phyloP scores from a whole-genome alignment of 2,329 filamentous ascomycete species.

The Reticulascus tulasneorum region DNA sequence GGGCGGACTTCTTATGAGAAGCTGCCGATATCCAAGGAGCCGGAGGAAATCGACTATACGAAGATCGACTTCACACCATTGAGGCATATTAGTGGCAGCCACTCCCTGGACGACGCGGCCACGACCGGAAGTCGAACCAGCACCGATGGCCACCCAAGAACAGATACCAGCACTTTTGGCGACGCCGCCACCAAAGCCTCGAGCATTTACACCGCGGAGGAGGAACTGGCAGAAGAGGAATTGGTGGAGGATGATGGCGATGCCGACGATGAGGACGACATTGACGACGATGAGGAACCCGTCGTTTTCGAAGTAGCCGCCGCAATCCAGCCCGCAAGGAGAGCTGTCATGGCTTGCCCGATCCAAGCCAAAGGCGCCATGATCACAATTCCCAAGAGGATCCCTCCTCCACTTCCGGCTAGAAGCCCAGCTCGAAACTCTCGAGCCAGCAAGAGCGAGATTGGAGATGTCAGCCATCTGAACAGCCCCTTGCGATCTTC shows the following conservation, averaged over 20 bases:
- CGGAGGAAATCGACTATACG: slow-evolving; percentile 57
- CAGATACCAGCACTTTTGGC: slow-evolving; percentile 19
- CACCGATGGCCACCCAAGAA: slow-evolving; percentile 12
- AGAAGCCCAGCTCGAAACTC: slow-evolving; percentile 68
- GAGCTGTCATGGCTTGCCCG: slow-evolving; percentile 58
- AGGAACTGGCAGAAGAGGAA: slow-evolving; percentile 21
- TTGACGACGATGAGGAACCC: slow-evolving; percentile 57
- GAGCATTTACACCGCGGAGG: slow-evolving; percentile 20
- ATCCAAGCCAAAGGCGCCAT: slow-evolving; percentile 72
- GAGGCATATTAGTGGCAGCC: slow-evolving; percentile 39
- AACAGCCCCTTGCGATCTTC: slow-evolving; percentile 49
- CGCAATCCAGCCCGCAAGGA: slow-evolving; percentile 48
- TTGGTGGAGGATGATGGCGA: slow-evolving; percentile 34
- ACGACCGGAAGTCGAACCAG: slow-evolving; percentile 10
- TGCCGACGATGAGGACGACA: slow-evolving; percentile 43
- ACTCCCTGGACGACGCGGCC: slow-evolving; percentile 26
- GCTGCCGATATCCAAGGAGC: slow-evolving; percentile 36
- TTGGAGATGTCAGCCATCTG: slow-evolving; percentile 54
- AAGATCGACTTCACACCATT: slow-evolving; percentile 51
- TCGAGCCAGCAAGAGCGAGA: slow-evolving; percentile 48
- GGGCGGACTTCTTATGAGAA: slow-evolving; percentile 40
- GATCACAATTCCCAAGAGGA: slow-evolving; percentile 78
- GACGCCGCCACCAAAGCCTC: slow-evolving; percentile 22
- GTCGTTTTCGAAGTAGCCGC: slow-evolving; percentile 66
- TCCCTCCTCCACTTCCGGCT: slow-evolving; percentile 72